Base-by-base conservation (phyloP, 306 rosid species). In the Macrotyloma uniflorum region DNA sequence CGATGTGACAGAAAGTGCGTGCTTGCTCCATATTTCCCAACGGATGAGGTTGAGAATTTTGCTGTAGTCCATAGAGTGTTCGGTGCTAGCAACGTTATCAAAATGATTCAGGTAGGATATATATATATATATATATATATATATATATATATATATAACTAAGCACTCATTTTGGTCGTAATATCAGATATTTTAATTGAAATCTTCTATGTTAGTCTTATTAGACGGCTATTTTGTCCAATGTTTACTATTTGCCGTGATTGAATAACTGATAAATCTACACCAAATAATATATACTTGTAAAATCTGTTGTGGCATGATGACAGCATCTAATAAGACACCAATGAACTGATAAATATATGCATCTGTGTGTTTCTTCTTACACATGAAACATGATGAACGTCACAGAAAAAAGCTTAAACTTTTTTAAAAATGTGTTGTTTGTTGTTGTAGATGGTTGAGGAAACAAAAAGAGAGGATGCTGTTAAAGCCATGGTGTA, bases 31-130 rank as follows among this genome's bases (percentile, higher is more conserved):
- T 82, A 77, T 67, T 82, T 82, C 23, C 86, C 86, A 16, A 45
- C 82, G 24, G 13, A 71, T 5, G 65, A 82, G 38, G 3, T 77
- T 33, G 57, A 77, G 2, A 82, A 82, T 33, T 82, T 82, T 26
- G 70, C 63, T 22, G 79, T 50, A n/a, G 82, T 77, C 5, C 86
- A 82, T 33, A 77, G 42, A 65, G 75, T 82, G 5, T 82, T 77
- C 51, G 85, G 85, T 24, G 85, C 85, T n/a, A 82, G 82, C 82
- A 82, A 82, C 75, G 75, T 77, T 8, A 54, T 82, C 82, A 82
- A 64, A 33, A 77, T 77, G 82, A 82, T 82, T 71, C 85, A 82
- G 79, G 85, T 80, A 6, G 11, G 24, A 40, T 70, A n/a, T 9
- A 72, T n/a, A n/a, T n/a, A n/a, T n/a, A n/a, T n/a, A n/a, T n/a